Base-by-base conservation (phyloP, 345 rosid species). In the Pugionium dolabratum region DNA sequence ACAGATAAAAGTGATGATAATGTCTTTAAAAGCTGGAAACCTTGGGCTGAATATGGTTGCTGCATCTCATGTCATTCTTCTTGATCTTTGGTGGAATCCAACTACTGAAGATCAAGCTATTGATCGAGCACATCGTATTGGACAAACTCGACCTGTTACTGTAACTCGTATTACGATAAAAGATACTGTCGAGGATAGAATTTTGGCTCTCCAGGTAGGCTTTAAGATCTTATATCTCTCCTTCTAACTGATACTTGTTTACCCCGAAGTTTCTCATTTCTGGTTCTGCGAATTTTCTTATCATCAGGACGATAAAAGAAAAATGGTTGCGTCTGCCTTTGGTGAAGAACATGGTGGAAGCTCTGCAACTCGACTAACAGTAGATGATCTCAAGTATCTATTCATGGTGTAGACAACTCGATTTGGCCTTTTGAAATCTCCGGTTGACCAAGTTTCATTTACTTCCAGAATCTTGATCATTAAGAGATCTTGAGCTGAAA, bases 71-170 rank as follows among this genome's bases (percentile, higher is more conserved):
- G 99, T 93, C 64, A 84, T 93, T 69, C 89, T 93, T 75, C 75
- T 93, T 71, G 99, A 93, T 73, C 95, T 86, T 40, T 93, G 99
- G 99, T 93, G 97, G 99, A 93, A 93, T 79, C 99, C 99, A 63
- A 85, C 96, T 40, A 72, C 76, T 25, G 77, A 74, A 54, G 77
- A 74, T 61, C 77, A 74, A 53, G 77, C 77, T 67, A 67, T 74
- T 59, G 98, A 93, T 74, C 83, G 97, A 74, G 96, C 98, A 42
- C 98, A 90, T 81, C 87, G 98, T 73, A 93, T 93, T 70, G 98
- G 98, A 71, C 97, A 93, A 82, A 93, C 98, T 45, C 91, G 92
- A 67, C 84, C 97, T 25, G 96, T 93, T 62, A 93, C 86, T 59
- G 96, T 93, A 40, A 86, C 97, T 51, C 89, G 97, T 50, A 79